Percentiles rank a stretch among this genome's conserved stretches.
phyloP scores from a whole-genome alignment of 768 basidiomycete species.

The Chalciporus chontae region DNA sequence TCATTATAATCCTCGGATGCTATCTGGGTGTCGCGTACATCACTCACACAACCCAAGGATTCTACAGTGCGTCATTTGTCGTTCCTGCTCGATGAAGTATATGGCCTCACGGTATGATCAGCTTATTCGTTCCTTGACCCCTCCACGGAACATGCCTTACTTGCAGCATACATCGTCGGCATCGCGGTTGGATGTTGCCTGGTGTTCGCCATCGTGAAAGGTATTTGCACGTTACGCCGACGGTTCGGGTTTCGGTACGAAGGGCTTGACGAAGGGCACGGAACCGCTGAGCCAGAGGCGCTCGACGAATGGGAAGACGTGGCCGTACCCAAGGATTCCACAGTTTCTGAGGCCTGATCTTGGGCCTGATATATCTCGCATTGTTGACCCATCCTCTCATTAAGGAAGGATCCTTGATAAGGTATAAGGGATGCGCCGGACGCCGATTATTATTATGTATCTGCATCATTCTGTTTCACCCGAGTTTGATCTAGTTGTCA shows the following conservation, averaged over 20 bases:
- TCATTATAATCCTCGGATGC: slow-evolving; percentile 45
- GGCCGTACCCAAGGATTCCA: slow-evolving; percentile 16
- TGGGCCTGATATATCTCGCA: slow-evolving; percentile 1
- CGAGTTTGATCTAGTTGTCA: background rate
- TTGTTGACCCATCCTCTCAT: background rate
- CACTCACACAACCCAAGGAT: slow-evolving; percentile 53
- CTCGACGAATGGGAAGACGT: slow-evolving; percentile 48
- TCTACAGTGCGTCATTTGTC: slow-evolving; percentile 51
- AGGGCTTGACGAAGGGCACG: slow-evolving; percentile 9
- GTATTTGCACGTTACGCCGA: slow-evolving; percentile 37
- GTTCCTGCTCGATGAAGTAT: too few species aligned
- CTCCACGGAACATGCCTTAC: slow-evolving; percentile 31
- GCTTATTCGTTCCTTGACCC: slow-evolving; percentile 70
- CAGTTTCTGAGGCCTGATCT: slow-evolving; percentile 11
- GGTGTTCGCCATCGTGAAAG: slow-evolving; percentile 49
- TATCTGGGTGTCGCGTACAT: slow-evolving; percentile 73
- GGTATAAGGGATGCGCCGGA: background rate
- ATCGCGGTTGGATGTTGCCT: slow-evolving; percentile 50
- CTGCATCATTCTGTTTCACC: background rate
- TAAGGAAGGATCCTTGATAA: background rate
- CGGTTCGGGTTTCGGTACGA: slow-evolving; percentile 24
- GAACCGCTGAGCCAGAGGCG: slow-evolving; percentile 16
- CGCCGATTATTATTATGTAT: background rate
- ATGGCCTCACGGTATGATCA: slow-evolving; percentile 24
- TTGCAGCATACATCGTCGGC: slow-evolving; percentile 63